Evolutionary conservation across 768 basidiomycete species (phyloP), one percentile per base, ranked within the genome.

Genomic region (Pisolithus microcarpus): DNA sequence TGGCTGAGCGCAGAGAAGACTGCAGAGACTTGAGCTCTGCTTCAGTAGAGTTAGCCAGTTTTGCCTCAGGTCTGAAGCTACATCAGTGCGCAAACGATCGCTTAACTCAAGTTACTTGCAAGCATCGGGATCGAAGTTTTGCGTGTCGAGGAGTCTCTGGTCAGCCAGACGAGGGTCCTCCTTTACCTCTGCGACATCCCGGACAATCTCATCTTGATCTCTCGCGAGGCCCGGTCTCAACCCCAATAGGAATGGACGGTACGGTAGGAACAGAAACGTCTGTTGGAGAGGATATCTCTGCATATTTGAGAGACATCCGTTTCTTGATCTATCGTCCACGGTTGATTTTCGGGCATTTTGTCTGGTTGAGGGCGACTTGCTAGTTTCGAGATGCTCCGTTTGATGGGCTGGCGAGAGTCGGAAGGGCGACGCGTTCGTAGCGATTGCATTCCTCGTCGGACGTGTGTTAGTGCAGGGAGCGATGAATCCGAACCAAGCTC

Each of bases 221-320:
- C 66, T 60, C 3, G 59, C 67, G 44, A 59, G 10, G 56, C 64
- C 70, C 9, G 73, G 60, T 38, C 72, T 70, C 26, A 72, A 55
- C 4, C n/a, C 68, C 73, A 34, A 72, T 66, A 0, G 82, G 81
- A 38, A 87, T 56, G 0, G 76, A 69, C 2, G 85, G 85, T 16
- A 85, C 67, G 1, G 80, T 68, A 4, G 88, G 84, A 3, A 82
- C 63, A 38, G 64, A 67, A 8, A 66, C 63, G 45, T 80, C 76
- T 2, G 81, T 83, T 6, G 85, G 87, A n/a, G 77, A 72, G 1
- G 85, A 85, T 49, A 90, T 85, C 57, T 89, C 87, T 37, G 87
- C 90, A 78, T 89, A 96, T 65, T 93, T 84, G 79, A 85, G 88
- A 15, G 92, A 93, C 84, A 96, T 86, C 62, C 94, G 87, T 70